Evolutionary conservation across 176 grass and related monocot genomes (phyloP).

Genomic region (Carex parvula): DNA sequence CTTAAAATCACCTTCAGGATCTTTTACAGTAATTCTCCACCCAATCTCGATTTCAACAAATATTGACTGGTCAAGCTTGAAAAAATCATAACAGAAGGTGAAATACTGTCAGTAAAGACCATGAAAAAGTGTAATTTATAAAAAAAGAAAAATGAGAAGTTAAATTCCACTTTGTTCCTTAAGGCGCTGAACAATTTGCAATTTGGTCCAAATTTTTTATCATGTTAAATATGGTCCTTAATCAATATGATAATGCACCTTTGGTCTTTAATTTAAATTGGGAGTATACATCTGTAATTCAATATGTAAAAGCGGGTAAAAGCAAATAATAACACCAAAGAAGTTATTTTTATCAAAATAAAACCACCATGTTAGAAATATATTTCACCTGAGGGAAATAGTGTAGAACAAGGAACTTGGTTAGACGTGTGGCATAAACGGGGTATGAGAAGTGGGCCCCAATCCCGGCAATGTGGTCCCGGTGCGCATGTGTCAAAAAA

Average conservation of each 20-base stretch:
- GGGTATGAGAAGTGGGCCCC: constrained; percentile 14
- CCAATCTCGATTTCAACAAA: constrained; percentile 55
- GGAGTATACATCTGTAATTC: neutral
- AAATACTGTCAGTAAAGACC: neutral
- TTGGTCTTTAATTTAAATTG: neutral
- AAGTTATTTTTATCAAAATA: neutral
- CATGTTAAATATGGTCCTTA: neutral
- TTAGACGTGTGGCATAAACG: neutral
- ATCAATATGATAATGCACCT: neutral
- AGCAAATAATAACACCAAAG: neutral
- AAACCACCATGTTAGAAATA: neutral
- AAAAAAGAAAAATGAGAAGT: neutral
- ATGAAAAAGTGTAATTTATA: neutral
- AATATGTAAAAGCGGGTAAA: no score
- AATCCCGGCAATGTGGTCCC: constrained; percentile 53
- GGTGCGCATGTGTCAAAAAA: constrained; percentile 77
- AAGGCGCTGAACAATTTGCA: neutral
- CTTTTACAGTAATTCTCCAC: constrained; percentile 29
- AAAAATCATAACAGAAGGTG: neutral
- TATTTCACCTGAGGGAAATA: constrained; percentile 4
- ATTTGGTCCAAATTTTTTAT: neutral
- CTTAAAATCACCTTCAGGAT: constrained; percentile 54
- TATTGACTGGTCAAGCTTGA: constrained; percentile 38
- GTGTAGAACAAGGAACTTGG: constrained; percentile 6
- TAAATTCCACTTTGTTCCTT: neutral